Percentiles rank a stretch among this genome's conserved stretches.
Conservation (phyloP, 1,284 basidiomycete species). For the Apiotrichum sp. region DNA sequence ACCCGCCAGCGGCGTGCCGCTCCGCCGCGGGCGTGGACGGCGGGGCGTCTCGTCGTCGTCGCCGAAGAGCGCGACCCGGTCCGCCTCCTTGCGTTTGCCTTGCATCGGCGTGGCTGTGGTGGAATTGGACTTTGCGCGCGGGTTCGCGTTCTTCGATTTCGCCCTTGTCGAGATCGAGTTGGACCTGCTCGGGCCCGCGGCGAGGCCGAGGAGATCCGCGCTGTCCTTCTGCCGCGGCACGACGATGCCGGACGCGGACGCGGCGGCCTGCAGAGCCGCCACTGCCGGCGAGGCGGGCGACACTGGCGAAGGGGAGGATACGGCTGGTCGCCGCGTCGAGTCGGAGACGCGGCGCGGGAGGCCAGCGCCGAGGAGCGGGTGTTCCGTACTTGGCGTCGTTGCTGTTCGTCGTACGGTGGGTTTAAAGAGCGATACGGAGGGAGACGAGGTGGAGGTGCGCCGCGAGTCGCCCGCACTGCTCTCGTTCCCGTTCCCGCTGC, state of each 20-base stretch:
- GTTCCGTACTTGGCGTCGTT: not conserved
- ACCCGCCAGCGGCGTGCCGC: conserved; percentile 2
- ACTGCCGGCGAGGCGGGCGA: not conserved
- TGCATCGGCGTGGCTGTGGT: not conserved
- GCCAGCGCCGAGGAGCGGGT: not conserved
- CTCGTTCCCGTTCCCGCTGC: no score
- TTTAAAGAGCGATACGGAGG: no score
- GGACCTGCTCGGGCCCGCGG: conserved; percentile 11
- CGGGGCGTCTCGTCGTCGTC: conserved; percentile 3
- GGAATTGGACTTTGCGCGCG: no score
- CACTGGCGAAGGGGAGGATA: not conserved
- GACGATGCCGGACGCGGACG: not conserved
- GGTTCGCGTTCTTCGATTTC: no score
- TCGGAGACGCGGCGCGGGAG: not conserved
- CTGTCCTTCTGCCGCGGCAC: not conserved
- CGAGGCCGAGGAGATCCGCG: conserved; percentile 22
- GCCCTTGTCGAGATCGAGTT: no score
- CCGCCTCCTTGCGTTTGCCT: not conserved
- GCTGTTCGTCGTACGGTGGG: not conserved
- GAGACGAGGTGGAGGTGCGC: no score
- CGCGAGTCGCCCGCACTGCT: no score
- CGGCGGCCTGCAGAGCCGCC: conserved; percentile 1
- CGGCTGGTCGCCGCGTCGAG: not conserved
- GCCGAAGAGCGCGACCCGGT: not conserved
- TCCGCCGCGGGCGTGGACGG: not conserved